phyloP scores from a whole-genome alignment of 2,329 filamentous ascomycete genomes.

The Cercospora sojina region DNA sequence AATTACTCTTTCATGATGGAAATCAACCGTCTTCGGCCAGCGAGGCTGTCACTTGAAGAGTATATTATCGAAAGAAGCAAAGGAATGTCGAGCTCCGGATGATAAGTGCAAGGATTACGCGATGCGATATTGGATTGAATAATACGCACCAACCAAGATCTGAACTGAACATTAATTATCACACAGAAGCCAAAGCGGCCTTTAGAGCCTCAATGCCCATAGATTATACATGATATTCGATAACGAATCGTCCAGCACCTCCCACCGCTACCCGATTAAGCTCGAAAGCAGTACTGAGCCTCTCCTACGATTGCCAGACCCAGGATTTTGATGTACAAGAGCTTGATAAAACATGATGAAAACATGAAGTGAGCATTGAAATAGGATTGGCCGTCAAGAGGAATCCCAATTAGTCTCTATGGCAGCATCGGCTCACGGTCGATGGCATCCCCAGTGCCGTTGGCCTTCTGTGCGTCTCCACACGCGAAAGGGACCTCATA shows the following conservation, averaged over 20 bases:
- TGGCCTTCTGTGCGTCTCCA: neutral
- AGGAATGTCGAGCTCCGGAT: neutral
- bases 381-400: neutral
- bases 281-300: neutral
- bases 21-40: neutral
- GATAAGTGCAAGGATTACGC: neutral
- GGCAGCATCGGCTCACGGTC: neutral
- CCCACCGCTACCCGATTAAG: neutral
- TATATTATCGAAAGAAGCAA: neutral
- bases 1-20: neutral
- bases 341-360: neutral
- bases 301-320: neutral
- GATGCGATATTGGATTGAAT: neutral
- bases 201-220: neutral
- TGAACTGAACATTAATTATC: neutral
- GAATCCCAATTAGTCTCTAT: neutral
- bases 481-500: neutral
- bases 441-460: neutral
- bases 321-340: neutral
- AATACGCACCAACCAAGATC: neutral
- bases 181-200: neutral
- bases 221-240: neutral
- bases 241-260: neutral
- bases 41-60: neutral
- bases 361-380: neutral